Evolutionary conservation across 1,284 basidiomycete genomes (phyloP), one percentile per base, ranked within the genome.

Genomic region (Veloboletus limbatus): DNA sequence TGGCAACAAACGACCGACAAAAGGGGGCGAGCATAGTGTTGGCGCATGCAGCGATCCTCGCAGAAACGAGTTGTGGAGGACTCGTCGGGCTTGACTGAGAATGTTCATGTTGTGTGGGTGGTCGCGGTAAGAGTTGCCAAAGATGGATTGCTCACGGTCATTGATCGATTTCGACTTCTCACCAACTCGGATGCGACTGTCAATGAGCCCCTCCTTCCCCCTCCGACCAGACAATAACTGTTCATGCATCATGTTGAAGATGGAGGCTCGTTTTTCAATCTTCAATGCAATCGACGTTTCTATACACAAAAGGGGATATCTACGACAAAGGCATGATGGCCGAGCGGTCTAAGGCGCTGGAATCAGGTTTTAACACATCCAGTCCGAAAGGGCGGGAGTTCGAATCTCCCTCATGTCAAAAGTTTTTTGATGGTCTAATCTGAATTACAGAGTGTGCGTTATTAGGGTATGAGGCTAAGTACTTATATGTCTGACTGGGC

Each of bases 301-400:
- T n/a, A n/a, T n/a, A n/a, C n/a, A n/a, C n/a, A n/a, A n/a, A n/a
- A n/a, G n/a, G n/a, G n/a, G n/a, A n/a, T n/a, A n/a, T n/a, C n/a
- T n/a, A n/a, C n/a, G n/a, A 16, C n/a, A 10, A 18, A 25, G 63
- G 63, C 62, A 75, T 73, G 75, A 78, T 77, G 75, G 77, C 75
- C 75, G 75, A 77, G 75, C 76, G 75, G 75, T 77, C 75, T 72
- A 78, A 78, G 77, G 75, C 77, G 77, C 75, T 66, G 63, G 59
- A 62, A 65, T 63, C 62, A 66, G 64, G 59, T 40, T 36, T 3
- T 18, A 18, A 20, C 6, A 11, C 8, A 58, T 62, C 59, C 57
- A 62, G 60, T 71, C 72, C 66, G 66, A 69, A 71, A 70, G 65
- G 71, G 70, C 69, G 66, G 67, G 71, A 68, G 70, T 71, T 69